These are phyloP conservation scores for Globisporangium radiosum DNA, from an alignment of 352 stramenopile genomes.

Conservation along the genomic window DNA sequence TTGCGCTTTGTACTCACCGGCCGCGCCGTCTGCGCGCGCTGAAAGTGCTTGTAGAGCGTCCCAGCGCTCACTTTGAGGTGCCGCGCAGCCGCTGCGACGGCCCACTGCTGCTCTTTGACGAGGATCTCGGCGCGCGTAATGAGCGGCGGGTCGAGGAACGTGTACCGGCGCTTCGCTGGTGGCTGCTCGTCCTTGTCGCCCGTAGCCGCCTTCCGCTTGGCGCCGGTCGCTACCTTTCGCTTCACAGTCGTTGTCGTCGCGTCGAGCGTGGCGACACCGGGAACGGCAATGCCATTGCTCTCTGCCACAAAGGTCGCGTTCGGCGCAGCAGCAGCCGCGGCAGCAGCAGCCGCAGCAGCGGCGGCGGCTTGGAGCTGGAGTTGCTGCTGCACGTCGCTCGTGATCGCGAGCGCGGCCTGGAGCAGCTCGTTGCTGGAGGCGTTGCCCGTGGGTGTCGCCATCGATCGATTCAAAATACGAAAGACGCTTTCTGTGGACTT, in stretches of 20 bases:
- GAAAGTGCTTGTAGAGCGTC: constrained; percentile 11
- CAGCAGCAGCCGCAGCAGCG: neutral
- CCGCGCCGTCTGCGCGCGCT: constrained; percentile 4
- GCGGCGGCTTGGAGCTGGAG: neutral
- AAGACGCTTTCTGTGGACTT: no score
- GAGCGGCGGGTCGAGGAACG: constrained; percentile 6
- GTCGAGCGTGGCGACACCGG: neutral
- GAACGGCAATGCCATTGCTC: neutral
- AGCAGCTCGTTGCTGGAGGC: neutral
- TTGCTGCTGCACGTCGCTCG: constrained; percentile 1
- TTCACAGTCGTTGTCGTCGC: neutral
- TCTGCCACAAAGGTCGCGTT: neutral
- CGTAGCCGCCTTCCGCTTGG: neutral
- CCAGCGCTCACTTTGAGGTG: constrained; percentile 11
- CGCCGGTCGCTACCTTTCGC: neutral
- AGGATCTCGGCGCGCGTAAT: constrained; percentile 9
- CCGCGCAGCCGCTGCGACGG: constrained; percentile 4
- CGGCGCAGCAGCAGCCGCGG: neutral
- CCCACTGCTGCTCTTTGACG: constrained; percentile 9
- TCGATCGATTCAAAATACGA: no score
- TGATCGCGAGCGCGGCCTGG: neutral
- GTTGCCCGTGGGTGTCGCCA: no score
- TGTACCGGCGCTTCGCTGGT: constrained; percentile 5
- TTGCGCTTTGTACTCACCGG: constrained; percentile 7
- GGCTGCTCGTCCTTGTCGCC: neutral